Base-by-base conservation (phyloP, 2,329 filamentous ascomycete genomes). In the Zelopaecilomyces penicillatus region DNA sequence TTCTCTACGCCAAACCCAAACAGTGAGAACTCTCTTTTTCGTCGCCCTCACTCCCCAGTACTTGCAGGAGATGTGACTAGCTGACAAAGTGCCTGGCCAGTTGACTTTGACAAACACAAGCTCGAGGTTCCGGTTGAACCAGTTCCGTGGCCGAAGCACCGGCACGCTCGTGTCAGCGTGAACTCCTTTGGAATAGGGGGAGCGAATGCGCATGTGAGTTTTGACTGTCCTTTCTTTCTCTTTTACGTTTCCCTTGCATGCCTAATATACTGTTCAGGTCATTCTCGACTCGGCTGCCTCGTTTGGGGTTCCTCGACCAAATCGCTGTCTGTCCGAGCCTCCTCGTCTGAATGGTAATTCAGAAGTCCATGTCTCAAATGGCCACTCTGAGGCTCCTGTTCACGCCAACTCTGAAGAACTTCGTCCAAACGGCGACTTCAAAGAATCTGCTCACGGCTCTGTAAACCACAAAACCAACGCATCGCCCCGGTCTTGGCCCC, bases 151-250 rank as follows among this genome's bases (percentile, higher is more conserved):
- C 59, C 59, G 0, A 3, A 31, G 12, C 48, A 48, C 19, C 47
- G 52, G 3, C 7, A 11, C 2, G 46, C 54, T 9, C 47, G 59
- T 6, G 52, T 58, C 7, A 57, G 56, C 40, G 52, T 66, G 19
- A 64, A 64, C 45, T 57, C 51, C 6, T 67, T 63, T 45, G 62
- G 64, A 3, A 61, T 57, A 39, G 65, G 63, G 1, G 62, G 65
- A 6, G 48, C 59, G 6, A 66, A 66, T 42, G 61, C 54, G 4
- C 62, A 65, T 38, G 54, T 57, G 54, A 40, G 29, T 57, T 31
- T 37, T 26, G 5, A 19, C 26, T n/a, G 40, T 30, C 4, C 33
- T 6, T n/a, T 41, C 39, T 41, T 9, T 5, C 19, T 5, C 6
- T 9, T 34, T 30, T 10, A 31, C 26, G 39, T 29, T 26, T 12